Evolutionary conservation across 805 yeast genomes (phyloP).

Genomic region (Kodamaea lidongshanica): DNA sequence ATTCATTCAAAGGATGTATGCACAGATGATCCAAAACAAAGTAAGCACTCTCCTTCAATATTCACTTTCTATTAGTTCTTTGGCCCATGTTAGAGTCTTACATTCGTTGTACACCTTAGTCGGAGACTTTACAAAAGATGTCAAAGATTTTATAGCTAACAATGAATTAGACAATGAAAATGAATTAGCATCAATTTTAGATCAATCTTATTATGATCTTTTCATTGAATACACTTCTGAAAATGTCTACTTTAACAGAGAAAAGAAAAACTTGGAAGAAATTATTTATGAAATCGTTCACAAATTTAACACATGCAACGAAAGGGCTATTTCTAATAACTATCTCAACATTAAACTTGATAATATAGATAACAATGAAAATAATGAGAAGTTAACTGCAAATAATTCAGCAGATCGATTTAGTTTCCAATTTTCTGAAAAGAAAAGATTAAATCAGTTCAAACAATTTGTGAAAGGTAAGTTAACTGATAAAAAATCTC

Average conservation of each 20-base stretch:
- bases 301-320: conserved; percentile 37
- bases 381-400: conserved; percentile 11
- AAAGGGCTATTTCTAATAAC: conserved; percentile 29
- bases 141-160: conserved; percentile 53
- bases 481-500: conserved; percentile 33
- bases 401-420: conserved; percentile 20
- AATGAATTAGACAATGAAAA: conserved; percentile 44
- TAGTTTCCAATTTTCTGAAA: conserved; percentile 31
- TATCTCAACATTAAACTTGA: conserved; percentile 31
- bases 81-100: conserved; percentile 72
- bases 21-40: conserved; percentile 57
- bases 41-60: conserved; percentile 53
- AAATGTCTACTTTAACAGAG: conserved; percentile 62
- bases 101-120: conserved; percentile 59
- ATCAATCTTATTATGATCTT: conserved; percentile 65
- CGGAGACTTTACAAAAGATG: conserved; percentile 54
- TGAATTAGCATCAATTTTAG: conserved; percentile 47
- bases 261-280: conserved; percentile 61
- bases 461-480: conserved; percentile 51
- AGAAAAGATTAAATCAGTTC: conserved; percentile 45
- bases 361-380: conserved; percentile 27
- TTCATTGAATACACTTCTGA: conserved; percentile 66
- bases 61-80: conserved; percentile 55
- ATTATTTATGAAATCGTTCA: conserved; percentile 41
- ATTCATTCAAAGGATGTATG: conserved; percentile 70